phyloP scores from a whole-genome alignment of 179 eudicot species.

The Amaranthus tricolor region DNA sequence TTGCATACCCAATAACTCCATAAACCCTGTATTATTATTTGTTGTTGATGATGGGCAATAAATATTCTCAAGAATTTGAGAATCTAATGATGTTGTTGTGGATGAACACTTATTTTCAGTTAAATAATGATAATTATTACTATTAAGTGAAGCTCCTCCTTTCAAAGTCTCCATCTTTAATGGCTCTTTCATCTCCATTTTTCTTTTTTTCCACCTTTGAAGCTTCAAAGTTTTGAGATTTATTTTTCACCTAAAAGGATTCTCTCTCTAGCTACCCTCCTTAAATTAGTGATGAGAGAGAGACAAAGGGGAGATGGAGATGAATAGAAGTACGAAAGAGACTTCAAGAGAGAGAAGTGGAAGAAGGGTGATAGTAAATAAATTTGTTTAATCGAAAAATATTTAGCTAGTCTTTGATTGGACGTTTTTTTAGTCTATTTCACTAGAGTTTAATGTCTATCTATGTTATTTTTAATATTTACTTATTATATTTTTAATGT shows the following conservation, averaged over 20 bases:
- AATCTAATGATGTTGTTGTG: conserved; percentile 6
- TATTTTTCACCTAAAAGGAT: conserved; percentile 15
- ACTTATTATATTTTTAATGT: too few relatives aligned
- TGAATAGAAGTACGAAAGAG: conserved; percentile 16
- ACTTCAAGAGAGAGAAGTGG: neutral
- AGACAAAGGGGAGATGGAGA: neutral
- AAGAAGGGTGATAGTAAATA: neutral
- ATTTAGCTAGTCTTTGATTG: too few relatives aligned
- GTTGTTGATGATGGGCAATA: neutral
- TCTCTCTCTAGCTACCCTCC: conserved; percentile 11
- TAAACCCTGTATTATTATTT: conserved; percentile 19
- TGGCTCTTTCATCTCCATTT: conserved; percentile 24
- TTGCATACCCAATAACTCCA: conserved; percentile 39
- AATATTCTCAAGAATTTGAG: neutral
- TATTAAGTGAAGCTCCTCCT: conserved; percentile 5
- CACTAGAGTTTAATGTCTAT: too few relatives aligned
- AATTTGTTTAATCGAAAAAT: too few relatives aligned
- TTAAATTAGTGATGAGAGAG: conserved; percentile 18
- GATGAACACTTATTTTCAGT: conserved; percentile 16
- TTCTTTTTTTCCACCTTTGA: neutral
- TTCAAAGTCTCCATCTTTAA: conserved; percentile 27
- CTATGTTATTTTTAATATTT: too few relatives aligned
- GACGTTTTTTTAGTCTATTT: too few relatives aligned
- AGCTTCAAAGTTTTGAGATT: conserved; percentile 2
- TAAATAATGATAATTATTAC: conserved; percentile 12